These are phyloP conservation scores for Shiraia sp. DNA, from an alignment of 2,329 filamentous ascomycete genomes.

Conservation along the genomic window DNA sequence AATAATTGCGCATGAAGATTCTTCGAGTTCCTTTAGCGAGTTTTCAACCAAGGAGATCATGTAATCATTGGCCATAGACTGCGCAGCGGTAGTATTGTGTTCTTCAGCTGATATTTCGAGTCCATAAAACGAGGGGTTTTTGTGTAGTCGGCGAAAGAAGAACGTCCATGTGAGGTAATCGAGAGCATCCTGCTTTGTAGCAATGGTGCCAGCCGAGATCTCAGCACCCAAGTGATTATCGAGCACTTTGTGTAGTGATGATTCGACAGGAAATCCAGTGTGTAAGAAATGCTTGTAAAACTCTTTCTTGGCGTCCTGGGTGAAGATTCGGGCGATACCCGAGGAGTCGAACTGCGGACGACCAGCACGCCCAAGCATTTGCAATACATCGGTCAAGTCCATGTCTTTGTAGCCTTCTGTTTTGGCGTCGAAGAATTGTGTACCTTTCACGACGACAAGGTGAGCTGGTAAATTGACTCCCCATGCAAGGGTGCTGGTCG, in stretches of 20 bases:
- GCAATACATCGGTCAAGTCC: constrained; percentile 95
- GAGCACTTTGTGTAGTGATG: constrained; percentile 90
- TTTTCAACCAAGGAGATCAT: constrained; percentile 92
- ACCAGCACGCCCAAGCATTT: constrained; percentile 95
- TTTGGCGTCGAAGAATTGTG: constrained; percentile 97
- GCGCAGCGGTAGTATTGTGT: constrained; percentile 83
- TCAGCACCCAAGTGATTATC: constrained; percentile 97
- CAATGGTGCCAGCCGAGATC: constrained; percentile 87
- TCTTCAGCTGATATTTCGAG: constrained; percentile 91
- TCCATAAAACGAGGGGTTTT: constrained; percentile 98
- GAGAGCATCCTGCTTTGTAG: constrained; percentile 93
- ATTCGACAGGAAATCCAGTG: constrained; percentile 96
- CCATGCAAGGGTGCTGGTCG: constrained; percentile 96
- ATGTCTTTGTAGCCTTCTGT: constrained; percentile 98
- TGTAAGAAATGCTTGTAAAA: constrained; percentile 99
- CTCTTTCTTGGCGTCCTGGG: constrained; percentile 95
- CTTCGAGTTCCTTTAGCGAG: constrained; percentile 78
- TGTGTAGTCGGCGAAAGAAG: constrained; percentile 95
- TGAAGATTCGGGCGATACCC: constrained; percentile 95
- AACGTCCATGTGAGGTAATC: constrained; percentile 99
- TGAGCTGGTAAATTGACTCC: constrained; percentile 97
- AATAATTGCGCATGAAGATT: constrained; percentile 81
- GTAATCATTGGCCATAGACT: constrained; percentile 87
- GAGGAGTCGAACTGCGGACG: constrained; percentile 96
- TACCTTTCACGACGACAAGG: constrained; percentile 95